Evolutionary conservation across 2,329 filamentous ascomycete species (phyloP).

Genomic region (Alternaria incomplexa): DNA sequence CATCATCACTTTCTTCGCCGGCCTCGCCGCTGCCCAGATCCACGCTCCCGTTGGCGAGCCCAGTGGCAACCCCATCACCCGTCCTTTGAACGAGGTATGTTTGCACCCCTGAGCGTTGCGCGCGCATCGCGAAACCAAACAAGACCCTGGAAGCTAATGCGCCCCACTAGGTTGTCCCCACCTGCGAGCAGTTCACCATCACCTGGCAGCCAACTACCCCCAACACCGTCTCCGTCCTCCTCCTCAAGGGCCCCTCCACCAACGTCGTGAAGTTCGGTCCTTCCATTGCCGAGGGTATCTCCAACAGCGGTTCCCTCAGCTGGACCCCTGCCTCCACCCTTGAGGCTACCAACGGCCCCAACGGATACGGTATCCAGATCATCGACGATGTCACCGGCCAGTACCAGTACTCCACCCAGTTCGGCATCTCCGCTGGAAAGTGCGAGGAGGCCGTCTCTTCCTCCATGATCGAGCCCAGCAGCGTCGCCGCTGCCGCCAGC

Average conservation of each 20-base stretch:
- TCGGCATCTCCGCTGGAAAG: constrained; percentile 61
- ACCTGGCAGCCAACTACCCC: constrained; percentile 61
- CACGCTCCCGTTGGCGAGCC: constrained; percentile 40
- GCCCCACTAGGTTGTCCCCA: constrained; percentile 55
- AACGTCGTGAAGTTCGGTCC: constrained; percentile 60
- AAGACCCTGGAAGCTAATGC: constrained; percentile 7
- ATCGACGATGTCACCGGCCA: constrained; percentile 65
- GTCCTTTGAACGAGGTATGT: constrained; percentile 56
- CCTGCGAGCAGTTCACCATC: constrained; percentile 62
- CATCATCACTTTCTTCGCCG: constrained; percentile 58
- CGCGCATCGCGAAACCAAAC: background rate
- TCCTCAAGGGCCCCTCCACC: constrained; percentile 64
- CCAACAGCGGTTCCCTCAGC: constrained; percentile 61
- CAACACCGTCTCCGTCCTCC: constrained; percentile 62
- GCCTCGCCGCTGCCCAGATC: constrained; percentile 53
- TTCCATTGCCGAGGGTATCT: constrained; percentile 58
- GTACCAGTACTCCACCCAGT: constrained; percentile 67
- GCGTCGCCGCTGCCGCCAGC: constrained; percentile 1
- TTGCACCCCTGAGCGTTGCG: background rate
- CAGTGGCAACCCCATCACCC: constrained; percentile 61
- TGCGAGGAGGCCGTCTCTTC: constrained; percentile 29
- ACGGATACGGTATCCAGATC: constrained; percentile 66
- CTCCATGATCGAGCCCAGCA: constrained; percentile 15
- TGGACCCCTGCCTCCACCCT: constrained; percentile 62
- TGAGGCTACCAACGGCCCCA: constrained; percentile 50